Conservation (phyloP, 2,329 filamentous ascomycete species). For the Trematosphaeria pertusa region DNA sequence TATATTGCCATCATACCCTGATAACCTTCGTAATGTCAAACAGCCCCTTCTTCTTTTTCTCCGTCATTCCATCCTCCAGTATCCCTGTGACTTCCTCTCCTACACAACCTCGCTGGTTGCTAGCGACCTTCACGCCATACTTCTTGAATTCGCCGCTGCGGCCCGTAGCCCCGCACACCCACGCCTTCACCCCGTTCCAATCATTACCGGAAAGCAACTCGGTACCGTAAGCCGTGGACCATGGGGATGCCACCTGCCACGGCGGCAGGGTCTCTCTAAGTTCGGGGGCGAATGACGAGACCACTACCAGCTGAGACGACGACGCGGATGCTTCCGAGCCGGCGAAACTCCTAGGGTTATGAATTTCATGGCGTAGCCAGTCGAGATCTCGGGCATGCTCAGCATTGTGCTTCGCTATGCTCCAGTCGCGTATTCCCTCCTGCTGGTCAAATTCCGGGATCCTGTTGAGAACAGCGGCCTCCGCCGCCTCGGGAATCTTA, state of each 20-base stretch:
- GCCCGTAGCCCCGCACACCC: conserved; percentile 58
- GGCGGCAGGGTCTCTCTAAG: conserved; percentile 58
- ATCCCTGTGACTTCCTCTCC: conserved; percentile 33
- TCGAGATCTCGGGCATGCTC: conserved; percentile 56
- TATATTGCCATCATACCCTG: no score
- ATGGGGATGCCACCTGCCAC: conserved; percentile 55
- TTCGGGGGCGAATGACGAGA: conserved; percentile 66
- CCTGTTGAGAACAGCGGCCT: conserved; percentile 50
- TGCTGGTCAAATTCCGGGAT: conserved; percentile 61
- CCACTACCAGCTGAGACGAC: conserved; percentile 52
- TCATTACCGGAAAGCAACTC: conserved; percentile 54
- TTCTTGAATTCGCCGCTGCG: conserved; percentile 51
- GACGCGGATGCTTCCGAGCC: conserved; percentile 11
- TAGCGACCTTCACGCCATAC: conserved; percentile 45
- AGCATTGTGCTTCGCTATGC: conserved; percentile 57
- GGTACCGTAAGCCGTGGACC: conserved; percentile 61
- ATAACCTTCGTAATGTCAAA: conserved; percentile 38
- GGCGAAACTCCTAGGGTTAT: conserved; percentile 20
- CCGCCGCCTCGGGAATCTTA: conserved; percentile 51
- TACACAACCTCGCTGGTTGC: conserved; percentile 55
- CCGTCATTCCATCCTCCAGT: conserved; percentile 31
- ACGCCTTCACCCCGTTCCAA: conserved; percentile 52
- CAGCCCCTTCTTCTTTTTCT: conserved; percentile 32
- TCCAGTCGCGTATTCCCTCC: conserved; percentile 59
- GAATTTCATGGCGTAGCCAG: conserved; percentile 58